Conservation (phyloP, 2,329 filamentous ascomycete genomes). For the Aureobasidium sp. region DNA sequence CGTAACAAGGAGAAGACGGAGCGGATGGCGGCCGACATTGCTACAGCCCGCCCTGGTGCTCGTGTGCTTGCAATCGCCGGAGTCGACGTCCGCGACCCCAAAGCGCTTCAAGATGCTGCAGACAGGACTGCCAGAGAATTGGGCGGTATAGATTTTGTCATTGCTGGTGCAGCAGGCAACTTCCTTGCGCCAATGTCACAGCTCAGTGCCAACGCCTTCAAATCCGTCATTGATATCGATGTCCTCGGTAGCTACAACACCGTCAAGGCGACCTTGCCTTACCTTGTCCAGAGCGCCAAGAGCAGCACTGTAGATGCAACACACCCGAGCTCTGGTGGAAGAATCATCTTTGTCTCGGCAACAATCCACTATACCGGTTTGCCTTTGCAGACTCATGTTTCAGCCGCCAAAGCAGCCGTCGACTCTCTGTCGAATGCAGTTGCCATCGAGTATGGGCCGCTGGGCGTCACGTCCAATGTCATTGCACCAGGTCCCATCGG, state of each 20-base stretch:
- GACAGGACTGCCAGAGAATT: slow-evolving; percentile 73
- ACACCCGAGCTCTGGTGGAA: slow-evolving; percentile 54
- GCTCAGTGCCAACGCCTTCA: slow-evolving; percentile 83
- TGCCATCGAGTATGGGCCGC: slow-evolving; percentile 81
- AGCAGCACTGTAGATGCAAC: slow-evolving; percentile 31
- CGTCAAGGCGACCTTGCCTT: slow-evolving; percentile 78
- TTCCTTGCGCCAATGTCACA: slow-evolving; percentile 80
- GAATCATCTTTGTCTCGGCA: slow-evolving; percentile 83
- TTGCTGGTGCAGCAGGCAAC: slow-evolving; percentile 92
- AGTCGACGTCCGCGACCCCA: slow-evolving; percentile 57
- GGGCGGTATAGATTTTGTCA: slow-evolving; percentile 83
- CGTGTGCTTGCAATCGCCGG: slow-evolving; percentile 79
- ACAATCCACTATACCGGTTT: slow-evolving; percentile 85
- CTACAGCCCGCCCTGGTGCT: slow-evolving; percentile 64
- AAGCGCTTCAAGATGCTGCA: slow-evolving; percentile 63
- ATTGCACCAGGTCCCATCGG: slow-evolving; percentile 81
- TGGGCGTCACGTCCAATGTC: slow-evolving; percentile 78
- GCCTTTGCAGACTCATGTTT: slow-evolving; percentile 81
- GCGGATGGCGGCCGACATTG: slow-evolving; percentile 68
- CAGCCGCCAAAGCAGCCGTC: slow-evolving; percentile 82
- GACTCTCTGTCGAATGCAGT: slow-evolving; percentile 75
- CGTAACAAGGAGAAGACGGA: slow-evolving; percentile 86
- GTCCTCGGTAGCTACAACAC: slow-evolving; percentile 91
- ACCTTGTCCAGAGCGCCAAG: slow-evolving; percentile 66
- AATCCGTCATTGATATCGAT: slow-evolving; percentile 92